These are phyloP conservation scores for Aspergillus carlsbadensis DNA, from an alignment of 495 filamentous ascomycete species.

Conservation along the genomic window DNA sequence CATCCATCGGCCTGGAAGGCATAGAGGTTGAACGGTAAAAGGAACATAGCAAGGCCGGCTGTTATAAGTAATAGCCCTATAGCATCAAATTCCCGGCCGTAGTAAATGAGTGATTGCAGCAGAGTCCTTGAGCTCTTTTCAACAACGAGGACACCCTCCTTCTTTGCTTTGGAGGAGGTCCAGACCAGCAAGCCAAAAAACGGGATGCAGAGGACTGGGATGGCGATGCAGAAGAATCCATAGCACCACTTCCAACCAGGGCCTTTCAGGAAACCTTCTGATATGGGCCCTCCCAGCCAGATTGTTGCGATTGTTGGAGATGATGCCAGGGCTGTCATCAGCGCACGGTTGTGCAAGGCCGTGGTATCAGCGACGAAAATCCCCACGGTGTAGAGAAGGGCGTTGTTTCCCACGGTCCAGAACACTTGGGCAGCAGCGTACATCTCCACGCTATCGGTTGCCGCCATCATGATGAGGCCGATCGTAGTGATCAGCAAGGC, in stretches of 20 bases:
- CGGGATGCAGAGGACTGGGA: conserved; percentile 46
- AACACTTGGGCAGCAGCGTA: conserved; percentile 43
- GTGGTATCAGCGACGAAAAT: conserved; percentile 64
- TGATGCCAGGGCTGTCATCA: conserved; percentile 52
- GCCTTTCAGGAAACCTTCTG: conserved; percentile 16
- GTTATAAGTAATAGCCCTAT: conserved; percentile 54
- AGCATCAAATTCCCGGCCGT: conserved; percentile 4
- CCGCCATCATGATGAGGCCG: conserved; percentile 47
- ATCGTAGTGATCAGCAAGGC: neutral
- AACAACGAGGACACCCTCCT: too few relatives aligned
- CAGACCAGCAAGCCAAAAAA: conserved; percentile 39
- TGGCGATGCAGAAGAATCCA: conserved; percentile 55
- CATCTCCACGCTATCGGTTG: conserved; percentile 35
- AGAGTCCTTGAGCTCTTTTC: too few relatives aligned
- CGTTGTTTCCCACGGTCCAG: conserved; percentile 44
- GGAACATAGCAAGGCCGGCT: conserved; percentile 45
- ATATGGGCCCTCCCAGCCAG: conserved; percentile 21
- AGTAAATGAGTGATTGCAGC: too few relatives aligned
- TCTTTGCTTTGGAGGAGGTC: conserved; percentile 52
- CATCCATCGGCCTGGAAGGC: conserved; percentile 37
- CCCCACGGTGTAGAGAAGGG: conserved; percentile 49
- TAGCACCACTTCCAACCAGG: conserved; percentile 55
- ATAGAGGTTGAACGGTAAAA: conserved; percentile 54
- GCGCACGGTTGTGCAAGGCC: conserved; percentile 52
- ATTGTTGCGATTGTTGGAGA: conserved; percentile 59